Evolutionary conservation across 2,329 filamentous ascomycete genomes (phyloP).

Genomic region (Xylaria sp.): DNA sequence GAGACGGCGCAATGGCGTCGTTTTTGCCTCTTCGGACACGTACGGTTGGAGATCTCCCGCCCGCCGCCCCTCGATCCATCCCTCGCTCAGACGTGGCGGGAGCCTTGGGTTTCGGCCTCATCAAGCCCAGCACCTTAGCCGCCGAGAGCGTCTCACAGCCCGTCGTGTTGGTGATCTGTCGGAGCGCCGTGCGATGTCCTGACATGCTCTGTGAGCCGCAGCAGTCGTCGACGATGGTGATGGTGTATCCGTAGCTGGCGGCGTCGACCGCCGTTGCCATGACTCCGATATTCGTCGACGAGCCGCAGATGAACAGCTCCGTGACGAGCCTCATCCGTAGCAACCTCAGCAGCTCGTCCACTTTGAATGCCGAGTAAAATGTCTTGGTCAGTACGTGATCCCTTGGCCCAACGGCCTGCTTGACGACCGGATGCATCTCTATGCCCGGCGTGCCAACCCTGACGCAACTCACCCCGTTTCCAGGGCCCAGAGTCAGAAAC

Average conservation of each 20-base stretch:
- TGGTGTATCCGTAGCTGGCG: constrained; percentile 84
- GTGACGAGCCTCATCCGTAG: constrained; percentile 88
- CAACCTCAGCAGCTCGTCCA: constrained; percentile 76
- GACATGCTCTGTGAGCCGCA: constrained; percentile 78
- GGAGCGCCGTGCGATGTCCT: constrained; percentile 76
- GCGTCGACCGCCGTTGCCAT: constrained; percentile 93
- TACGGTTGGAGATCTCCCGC: constrained; percentile 45
- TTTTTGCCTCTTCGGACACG: constrained; percentile 41
- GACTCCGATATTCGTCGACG: constrained; percentile 86
- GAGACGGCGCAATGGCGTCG: constrained; percentile 41
- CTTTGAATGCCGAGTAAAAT: constrained; percentile 88
- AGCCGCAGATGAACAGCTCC: constrained; percentile 88
- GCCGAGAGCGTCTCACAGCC: constrained; percentile 74
- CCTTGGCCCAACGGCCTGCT: constrained; percentile 56
- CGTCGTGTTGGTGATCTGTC: constrained; percentile 76
- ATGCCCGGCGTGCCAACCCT: constrained; percentile 57
- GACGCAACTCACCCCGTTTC: constrained; percentile 55
- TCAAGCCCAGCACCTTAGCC: constrained; percentile 63
- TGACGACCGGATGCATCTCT: constrained; percentile 57
- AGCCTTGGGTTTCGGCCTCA: constrained; percentile 37
- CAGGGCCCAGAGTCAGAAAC: constrained; percentile 55
- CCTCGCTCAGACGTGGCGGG: constrained; percentile 30
- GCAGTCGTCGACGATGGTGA: constrained; percentile 89
- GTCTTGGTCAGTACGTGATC: constrained; percentile 72
- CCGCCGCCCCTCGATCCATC: constrained; percentile 32